Percentiles rank a stretch among this genome's conserved stretches.
Conservation (phyloP, 352 stramenopile species). For the Globisporangium orthogonon region DNA sequence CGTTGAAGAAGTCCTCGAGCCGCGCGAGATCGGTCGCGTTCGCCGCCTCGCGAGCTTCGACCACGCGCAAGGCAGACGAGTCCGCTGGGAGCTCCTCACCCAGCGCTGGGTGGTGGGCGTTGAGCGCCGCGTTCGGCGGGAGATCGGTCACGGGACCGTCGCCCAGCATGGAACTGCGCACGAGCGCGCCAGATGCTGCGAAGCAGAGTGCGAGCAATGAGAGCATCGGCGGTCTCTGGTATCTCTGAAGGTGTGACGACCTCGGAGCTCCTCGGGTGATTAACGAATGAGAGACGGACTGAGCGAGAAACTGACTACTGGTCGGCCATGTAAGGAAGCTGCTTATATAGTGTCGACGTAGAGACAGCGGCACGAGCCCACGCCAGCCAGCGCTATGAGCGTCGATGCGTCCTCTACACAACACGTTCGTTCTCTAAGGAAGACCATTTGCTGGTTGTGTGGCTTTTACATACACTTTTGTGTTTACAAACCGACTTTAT, state of each 20-base stretch:
- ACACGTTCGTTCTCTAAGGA: too few species aligned
- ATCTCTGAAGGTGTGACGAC: constrained; percentile 2
- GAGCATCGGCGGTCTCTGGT: background rate
- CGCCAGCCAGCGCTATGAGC: too few species aligned
- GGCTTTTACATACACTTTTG: background rate
- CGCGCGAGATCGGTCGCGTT: constrained; percentile 21
- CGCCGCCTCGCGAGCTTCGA: constrained; percentile 21
- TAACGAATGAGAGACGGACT: background rate
- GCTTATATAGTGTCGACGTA: background rate
- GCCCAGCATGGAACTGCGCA: constrained; percentile 24
- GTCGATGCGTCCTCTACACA: background rate
- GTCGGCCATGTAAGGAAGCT: background rate
- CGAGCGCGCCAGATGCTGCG: background rate
- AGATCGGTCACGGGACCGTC: constrained; percentile 3
- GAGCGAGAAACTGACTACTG: background rate
- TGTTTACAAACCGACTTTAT: background rate
- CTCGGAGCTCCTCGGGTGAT: background rate
- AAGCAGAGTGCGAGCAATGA: background rate
- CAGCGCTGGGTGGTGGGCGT: constrained; percentile 3
- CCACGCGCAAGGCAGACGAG: constrained; percentile 20
- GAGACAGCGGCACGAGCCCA: background rate
- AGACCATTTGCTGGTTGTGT: too few species aligned
- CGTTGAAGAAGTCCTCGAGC: constrained; percentile 24
- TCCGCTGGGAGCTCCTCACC: constrained; percentile 10
- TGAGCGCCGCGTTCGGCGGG: constrained; percentile 2